Conservation (phyloP, 768 basidiomycete genomes). For the Suillus plorans region DNA sequence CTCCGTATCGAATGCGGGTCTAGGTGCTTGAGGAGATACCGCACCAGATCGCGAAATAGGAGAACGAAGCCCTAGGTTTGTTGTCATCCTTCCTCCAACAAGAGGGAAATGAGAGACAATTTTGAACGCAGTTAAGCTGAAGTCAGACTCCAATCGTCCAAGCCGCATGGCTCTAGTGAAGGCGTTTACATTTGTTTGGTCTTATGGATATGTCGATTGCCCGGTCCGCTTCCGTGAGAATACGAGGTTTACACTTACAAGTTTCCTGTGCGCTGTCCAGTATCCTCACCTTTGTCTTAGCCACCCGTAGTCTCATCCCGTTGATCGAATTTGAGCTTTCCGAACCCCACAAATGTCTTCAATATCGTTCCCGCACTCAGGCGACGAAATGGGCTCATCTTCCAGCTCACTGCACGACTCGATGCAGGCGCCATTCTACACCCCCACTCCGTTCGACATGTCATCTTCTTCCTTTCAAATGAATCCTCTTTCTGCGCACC, state of each 20-base stretch:
- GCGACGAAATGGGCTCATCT: conserved; percentile 33
- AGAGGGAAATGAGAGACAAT: conserved; percentile 6
- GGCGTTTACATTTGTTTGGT: conserved; percentile 23
- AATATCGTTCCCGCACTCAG: conserved; percentile 57
- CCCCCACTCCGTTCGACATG: conserved; percentile 55
- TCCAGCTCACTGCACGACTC: conserved; percentile 35
- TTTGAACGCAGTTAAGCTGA: not conserved
- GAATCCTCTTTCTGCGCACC: conserved; percentile 78
- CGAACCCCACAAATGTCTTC: conserved; percentile 52
- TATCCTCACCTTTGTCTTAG: not conserved
- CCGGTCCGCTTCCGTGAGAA: conserved; percentile 3
- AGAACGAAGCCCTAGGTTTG: conserved; percentile 52
- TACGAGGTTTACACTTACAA: not conserved
- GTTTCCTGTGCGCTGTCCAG: not conserved
- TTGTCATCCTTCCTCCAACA: conserved; percentile 19
- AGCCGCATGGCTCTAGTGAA: not conserved
- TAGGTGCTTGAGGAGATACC: conserved; percentile 45
- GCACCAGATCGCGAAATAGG: conserved; percentile 61
- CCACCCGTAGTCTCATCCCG: not conserved
- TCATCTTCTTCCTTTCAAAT: conserved; percentile 68
- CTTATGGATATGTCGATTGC: conserved; percentile 20
- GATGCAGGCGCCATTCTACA: conserved; percentile 48
- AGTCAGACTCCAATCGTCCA: not conserved
- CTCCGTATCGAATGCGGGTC: conserved; percentile 67
- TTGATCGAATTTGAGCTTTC: not conserved